Conservation (phyloP, 2,329 filamentous ascomycete species). For the Monosporascus sp. region DNA sequence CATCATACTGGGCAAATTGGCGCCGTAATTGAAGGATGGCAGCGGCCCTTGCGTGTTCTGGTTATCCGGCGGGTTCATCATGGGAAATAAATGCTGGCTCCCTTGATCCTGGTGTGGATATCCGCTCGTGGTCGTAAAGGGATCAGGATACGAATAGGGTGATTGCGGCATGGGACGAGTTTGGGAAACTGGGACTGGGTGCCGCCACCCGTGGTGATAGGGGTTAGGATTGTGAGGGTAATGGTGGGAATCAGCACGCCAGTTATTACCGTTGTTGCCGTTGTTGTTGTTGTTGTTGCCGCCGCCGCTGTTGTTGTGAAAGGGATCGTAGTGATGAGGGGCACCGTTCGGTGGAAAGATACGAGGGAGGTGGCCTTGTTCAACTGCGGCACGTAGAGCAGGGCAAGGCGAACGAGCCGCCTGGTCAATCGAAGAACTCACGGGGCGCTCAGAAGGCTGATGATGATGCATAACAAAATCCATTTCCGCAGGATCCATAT, state of each 20-base stretch:
- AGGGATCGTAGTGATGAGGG: slow-evolving; percentile 18
- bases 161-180: neutral
- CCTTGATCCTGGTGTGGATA: neutral
- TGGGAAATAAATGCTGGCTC: neutral
- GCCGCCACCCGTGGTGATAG: slow-evolving; percentile 1
- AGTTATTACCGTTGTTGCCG: slow-evolving; percentile 1
- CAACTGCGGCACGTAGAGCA: slow-evolving; percentile 20
- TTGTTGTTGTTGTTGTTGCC: neutral
- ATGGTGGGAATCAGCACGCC: slow-evolving; percentile 1
- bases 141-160: neutral
- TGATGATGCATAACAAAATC: slow-evolving; percentile 23
- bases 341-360: slow-evolving; percentile 10
- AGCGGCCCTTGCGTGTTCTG: neutral
- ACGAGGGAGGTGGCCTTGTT: slow-evolving; percentile 16
- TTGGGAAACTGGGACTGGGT: neutral
- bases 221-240: neutral
- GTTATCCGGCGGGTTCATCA: neutral
- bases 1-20: neutral
- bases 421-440: slow-evolving; percentile 10
- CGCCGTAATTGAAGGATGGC: neutral
- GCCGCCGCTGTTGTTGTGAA: slow-evolving; percentile 4
- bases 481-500: slow-evolving; percentile 21
- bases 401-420: slow-evolving; percentile 20
- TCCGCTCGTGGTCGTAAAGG: neutral
- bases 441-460: slow-evolving; percentile 8